A percentile compares a stretch with the other conserved stretches of the same genome.
Evolutionary conservation across 768 basidiomycete species (phyloP).

Genomic region (Podaxis sp.): DNA sequence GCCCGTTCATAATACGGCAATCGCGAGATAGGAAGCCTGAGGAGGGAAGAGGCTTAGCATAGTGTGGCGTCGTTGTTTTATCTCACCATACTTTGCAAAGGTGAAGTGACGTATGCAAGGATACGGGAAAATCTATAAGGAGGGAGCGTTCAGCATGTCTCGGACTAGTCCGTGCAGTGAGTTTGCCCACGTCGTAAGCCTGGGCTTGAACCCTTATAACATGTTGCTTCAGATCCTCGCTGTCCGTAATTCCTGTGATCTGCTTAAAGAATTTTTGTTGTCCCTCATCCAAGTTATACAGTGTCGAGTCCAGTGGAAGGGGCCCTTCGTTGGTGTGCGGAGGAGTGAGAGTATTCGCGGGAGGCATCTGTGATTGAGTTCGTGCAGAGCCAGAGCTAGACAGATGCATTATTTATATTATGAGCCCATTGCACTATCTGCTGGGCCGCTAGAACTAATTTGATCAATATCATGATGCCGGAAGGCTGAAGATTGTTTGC

Average conservation of each 20-base stretch:
- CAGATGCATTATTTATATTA: not conserved
- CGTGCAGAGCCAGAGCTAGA: not conserved
- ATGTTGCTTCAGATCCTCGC: slow-evolving; percentile 29
- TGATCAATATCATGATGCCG: not conserved
- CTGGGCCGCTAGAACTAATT: not conserved
- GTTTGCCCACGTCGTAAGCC: slow-evolving; percentile 24
- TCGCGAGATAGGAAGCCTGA: slow-evolving; percentile 31
- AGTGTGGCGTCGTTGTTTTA: not conserved
- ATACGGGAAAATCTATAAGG: slow-evolving; percentile 27
- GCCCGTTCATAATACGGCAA: slow-evolving; percentile 31
- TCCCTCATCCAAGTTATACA: slow-evolving; percentile 19
- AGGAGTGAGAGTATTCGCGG: not conserved
- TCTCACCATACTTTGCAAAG: slow-evolving; percentile 29
- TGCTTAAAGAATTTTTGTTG: slow-evolving; percentile 26
- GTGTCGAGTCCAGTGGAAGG: not conserved
- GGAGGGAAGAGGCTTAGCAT: not conserved
- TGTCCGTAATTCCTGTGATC: slow-evolving; percentile 28
- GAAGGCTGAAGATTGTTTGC: not conserved
- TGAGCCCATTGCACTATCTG: not conserved
- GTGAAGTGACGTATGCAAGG: slow-evolving; percentile 35
- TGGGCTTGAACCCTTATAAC: slow-evolving; percentile 29
- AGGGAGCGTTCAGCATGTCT: not conserved
- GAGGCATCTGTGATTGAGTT: not conserved
- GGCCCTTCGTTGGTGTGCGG: not conserved
- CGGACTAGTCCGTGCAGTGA: not conserved